These are phyloP conservation scores for Hygrophila difformis DNA, from an alignment of 257 asterid species.

Conservation along the genomic window DNA sequence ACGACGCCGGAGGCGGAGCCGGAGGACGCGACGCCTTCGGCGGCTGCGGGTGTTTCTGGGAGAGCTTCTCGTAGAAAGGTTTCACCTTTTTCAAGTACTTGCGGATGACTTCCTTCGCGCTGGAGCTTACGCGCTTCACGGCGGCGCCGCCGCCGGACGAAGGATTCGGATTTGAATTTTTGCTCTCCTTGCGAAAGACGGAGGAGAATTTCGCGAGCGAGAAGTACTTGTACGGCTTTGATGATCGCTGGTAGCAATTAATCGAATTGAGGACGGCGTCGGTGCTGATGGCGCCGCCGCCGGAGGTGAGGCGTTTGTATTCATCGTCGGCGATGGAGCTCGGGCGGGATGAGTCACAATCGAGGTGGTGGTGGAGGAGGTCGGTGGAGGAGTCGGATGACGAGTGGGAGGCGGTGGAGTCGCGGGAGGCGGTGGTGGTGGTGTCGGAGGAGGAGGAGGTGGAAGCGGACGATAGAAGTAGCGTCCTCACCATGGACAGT, in stretches of 20 bases:
- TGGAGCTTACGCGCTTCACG: slow-evolving; percentile 47
- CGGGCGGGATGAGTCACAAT: slow-evolving; percentile 61
- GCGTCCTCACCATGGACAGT: slow-evolving; percentile 75
- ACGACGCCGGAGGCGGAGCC: background rate
- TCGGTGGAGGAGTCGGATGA: slow-evolving; percentile 31
- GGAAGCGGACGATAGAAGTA: slow-evolving; percentile 58
- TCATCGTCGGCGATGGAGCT: slow-evolving; percentile 64
- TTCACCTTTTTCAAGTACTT: slow-evolving; percentile 70
- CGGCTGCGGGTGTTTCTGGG: slow-evolving; percentile 38
- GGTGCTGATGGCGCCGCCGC: background rate
- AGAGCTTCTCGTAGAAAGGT: slow-evolving; percentile 67
- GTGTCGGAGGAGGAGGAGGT: slow-evolving; percentile 71
- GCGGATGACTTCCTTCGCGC: slow-evolving; percentile 57
- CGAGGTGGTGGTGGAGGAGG: slow-evolving; percentile 32
- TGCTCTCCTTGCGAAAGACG: slow-evolving; percentile 57
- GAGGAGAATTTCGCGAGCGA: slow-evolving; percentile 68
- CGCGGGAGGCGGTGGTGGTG: slow-evolving; percentile 41
- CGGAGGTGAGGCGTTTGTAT: slow-evolving; percentile 30
- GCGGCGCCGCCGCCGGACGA: slow-evolving; percentile 23
- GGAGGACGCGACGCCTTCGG: slow-evolving; percentile 9
- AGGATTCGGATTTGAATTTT: background rate
- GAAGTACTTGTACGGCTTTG: slow-evolving; percentile 40
- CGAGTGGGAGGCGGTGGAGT: slow-evolving; percentile 38
- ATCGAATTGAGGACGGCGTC: slow-evolving; percentile 2
- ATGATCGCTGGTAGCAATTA: background rate